Base-by-base conservation (phyloP, 163 green algal species). In the Scenedesmus sp. region DNA sequence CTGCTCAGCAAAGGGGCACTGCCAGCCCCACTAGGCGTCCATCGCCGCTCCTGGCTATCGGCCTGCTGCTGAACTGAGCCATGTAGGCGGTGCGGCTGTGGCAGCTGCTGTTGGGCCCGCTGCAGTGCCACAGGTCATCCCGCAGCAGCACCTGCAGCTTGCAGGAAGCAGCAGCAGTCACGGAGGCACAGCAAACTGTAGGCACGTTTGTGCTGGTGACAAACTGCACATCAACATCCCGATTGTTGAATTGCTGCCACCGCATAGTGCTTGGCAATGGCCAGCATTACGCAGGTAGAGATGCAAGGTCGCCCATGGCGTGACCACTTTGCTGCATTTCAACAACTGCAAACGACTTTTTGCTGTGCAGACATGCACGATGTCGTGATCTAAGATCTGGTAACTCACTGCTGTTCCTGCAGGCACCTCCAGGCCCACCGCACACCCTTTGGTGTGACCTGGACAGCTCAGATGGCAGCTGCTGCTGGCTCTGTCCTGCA, bases 11-110 rank as follows among this genome's bases (percentile, higher is more conserved):
- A 9, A 87, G 23, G 12, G 83, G 83, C n/a, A 91, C 73, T 55
- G 87, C 73, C 55, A 91, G 56, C 9, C 55, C 87, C 55, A 91
- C 87, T 5, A 83, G 87, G 55, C 79, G 9, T 7, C 73, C 55
- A 20, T 6, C 62, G 12, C 57, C n/a, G 10, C 9, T 4, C 73
- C 73, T 81, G 9, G 8, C 2, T 2, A 91, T 15, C 0, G 87
- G 73, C 56, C 8, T 59, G 54, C 70, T 86, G 87, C 87, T 86
- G 87, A 91, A 91, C 20, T 91, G 87, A 60, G 87, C 87, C 87
- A 91, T 91, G 73, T 86, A 91, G 7, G 87, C 87, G 46, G 73
- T 52, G 26, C 87, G 87, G 2, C 55, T 91, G 87, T 91, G 34
- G 18, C 87, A 57, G 52, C 52, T 91, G 70, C 10, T 60, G 87